A percentile compares a stretch with the other conserved stretches of the same genome.
Evolutionary conservation across 306 rosid genomes (phyloP).

Genomic region (Lathyrus tuberosus): DNA sequence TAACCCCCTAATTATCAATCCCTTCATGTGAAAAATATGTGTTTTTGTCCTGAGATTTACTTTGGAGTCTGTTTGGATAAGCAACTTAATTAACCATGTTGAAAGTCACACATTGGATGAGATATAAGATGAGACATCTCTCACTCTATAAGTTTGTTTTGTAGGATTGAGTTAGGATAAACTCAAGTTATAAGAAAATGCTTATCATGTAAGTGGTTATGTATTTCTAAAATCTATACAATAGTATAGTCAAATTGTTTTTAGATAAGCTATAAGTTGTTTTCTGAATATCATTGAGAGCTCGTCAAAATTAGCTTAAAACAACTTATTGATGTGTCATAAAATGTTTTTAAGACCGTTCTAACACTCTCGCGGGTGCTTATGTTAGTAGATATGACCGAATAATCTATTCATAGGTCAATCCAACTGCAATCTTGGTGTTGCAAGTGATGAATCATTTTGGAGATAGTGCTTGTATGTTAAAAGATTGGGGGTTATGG

Average conservation of each 20-base stretch:
- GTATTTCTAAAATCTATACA: not conserved
- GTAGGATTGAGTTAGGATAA: not conserved
- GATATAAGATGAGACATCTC: not conserved
- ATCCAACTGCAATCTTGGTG: too few relatives aligned
- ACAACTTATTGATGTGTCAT: too few relatives aligned
- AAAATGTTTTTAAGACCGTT: too few relatives aligned
- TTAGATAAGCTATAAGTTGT: not conserved
- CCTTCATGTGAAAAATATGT: not conserved
- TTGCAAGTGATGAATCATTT: too few relatives aligned
- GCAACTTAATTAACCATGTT: not conserved
- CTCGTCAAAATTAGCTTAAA: too few relatives aligned
- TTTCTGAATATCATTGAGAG: not conserved
- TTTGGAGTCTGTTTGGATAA: not conserved
- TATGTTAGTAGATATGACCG: too few relatives aligned
- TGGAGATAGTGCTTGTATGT: too few relatives aligned
- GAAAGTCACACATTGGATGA: not conserved
- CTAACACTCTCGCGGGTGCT: too few relatives aligned
- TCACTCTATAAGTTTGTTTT: not conserved
- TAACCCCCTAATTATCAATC: conserved; percentile 4
- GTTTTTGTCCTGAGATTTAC: conserved; percentile 12
- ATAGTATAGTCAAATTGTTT: not conserved
- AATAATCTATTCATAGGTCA: too few relatives aligned
- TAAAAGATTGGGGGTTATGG: too few relatives aligned
- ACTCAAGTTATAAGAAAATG: not conserved
- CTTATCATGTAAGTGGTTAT: not conserved